A percentile compares a stretch with the other conserved stretches of the same genome.
These are phyloP conservation scores for Fusarium pilosicola DNA, from an alignment of 2,329 filamentous ascomycete species.

Conservation along the genomic window DNA sequence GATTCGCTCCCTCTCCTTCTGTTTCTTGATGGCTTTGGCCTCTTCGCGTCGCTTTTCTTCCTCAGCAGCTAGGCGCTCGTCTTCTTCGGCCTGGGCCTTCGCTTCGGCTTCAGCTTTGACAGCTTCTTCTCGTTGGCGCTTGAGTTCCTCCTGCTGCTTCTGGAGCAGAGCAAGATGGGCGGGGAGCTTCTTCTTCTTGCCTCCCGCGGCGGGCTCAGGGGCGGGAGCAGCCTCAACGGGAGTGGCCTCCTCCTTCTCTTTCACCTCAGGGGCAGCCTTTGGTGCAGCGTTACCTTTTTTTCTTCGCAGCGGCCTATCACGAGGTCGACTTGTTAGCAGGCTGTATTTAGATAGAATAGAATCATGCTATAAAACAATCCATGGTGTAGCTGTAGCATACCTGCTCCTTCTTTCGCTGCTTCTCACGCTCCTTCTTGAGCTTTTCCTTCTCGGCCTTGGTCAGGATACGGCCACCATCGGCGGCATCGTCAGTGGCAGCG, in stretches of 20 bases:
- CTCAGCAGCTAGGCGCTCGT: conserved; percentile 72
- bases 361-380: not conserved
- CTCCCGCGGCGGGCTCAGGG: conserved; percentile 55
- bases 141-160: conserved; percentile 84
- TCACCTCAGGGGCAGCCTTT: conserved; percentile 67
- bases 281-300: conserved; percentile 70
- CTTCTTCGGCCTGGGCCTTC: conserved; percentile 71
- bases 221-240: conserved; percentile 36
- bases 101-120: conserved; percentile 70
- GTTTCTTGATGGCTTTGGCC: conserved; percentile 80
- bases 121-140: conserved; percentile 73
- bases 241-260: conserved; percentile 67
- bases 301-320: conserved; percentile 74
- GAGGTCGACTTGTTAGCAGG: conserved; percentile 15
- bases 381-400: conserved; percentile 55
- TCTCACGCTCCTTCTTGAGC: conserved; percentile 97
- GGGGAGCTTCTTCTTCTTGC: conserved; percentile 90
- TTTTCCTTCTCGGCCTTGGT: conserved; percentile 99
- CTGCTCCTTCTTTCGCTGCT: conserved; percentile 98
- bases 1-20: conserved; percentile 85
- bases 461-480: conserved; percentile 74
- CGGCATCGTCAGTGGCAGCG: conserved; percentile 64
- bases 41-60: conserved; percentile 77
- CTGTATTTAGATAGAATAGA: not conserved
- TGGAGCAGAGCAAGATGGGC: conserved; percentile 77